Base-by-base conservation (phyloP, 176 grass and related monocot genomes). In the Rhynchospora pubera region DNA sequence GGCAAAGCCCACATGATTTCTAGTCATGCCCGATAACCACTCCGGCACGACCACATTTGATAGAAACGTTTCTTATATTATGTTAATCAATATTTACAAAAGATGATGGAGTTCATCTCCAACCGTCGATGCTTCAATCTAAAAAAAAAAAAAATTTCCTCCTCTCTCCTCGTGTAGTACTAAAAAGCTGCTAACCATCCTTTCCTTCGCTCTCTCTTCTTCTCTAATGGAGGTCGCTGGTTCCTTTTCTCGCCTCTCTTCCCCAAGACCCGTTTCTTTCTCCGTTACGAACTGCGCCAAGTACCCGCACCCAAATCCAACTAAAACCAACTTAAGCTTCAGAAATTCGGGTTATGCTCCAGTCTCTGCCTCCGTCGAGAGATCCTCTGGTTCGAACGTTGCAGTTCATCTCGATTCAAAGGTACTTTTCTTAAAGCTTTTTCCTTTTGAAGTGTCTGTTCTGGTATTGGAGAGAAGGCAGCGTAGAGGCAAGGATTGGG, bases 11-110 rank as follows among this genome's bases (percentile, higher is more conserved):
- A 95, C 92, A 98, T 95, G 96, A 98, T 98, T 98, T 98, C 96
- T 95, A 94, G 96, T 98, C 92, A 94, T 98, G 92, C 95, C 95
- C 95, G 92, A 94, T 98, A 94, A 93, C 95, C 92, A 98, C 95
- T 98, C 95, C 90, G 89, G 90, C 95, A 94, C 95, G 86, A 94
- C 94, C 91, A 97, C 94, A 1, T 39, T 39, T 39, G 4, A 5
- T 39, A 1, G 1, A 28, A 1, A 1, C 26, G 1, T 28, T 28
- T 28, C 26, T 28, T 28, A 28, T 28, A n/a, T n/a, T n/a, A n/a
- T n/a, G n/a, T n/a, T n/a, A n/a, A n/a, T n/a, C n/a, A n/a, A n/a
- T 1, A 28, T 28, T 28, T 28, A 28, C 26, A 28, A 28, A 28
- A 28, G 26, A 1, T 1, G 1, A 1, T 1, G 26, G 26, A 28